A percentile compares a stretch with the other conserved stretches of the same genome.
Conservation (phyloP, 768 basidiomycete species). For the Suillus ampliporus region DNA sequence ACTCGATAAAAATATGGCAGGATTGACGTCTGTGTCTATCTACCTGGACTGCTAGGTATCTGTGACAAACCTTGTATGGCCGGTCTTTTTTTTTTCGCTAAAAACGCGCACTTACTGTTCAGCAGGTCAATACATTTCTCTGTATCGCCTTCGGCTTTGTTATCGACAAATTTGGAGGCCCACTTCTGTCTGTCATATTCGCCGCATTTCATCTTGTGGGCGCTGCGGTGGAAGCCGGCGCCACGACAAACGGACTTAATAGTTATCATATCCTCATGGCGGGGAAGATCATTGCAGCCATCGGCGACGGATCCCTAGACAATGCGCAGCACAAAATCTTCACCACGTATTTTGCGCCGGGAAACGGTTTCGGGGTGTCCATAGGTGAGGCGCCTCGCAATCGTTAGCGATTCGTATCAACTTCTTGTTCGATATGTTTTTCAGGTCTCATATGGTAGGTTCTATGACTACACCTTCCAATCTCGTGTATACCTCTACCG, state of each 20-base stretch:
- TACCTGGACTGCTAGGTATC: slow-evolving; percentile 30
- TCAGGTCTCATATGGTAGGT: slow-evolving; percentile 41
- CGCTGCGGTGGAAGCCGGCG: slow-evolving; percentile 43
- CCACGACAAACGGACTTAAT: slow-evolving; percentile 44
- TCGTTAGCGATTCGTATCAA: neutral
- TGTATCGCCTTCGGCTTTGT: slow-evolving; percentile 45
- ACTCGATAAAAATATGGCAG: neutral
- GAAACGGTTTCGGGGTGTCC: slow-evolving; percentile 46
- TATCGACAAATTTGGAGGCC: slow-evolving; percentile 49
- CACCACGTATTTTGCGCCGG: slow-evolving; percentile 49
- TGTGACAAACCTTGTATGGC: slow-evolving; percentile 42
- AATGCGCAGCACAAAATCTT: slow-evolving; percentile 51
- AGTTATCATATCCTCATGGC: slow-evolving; percentile 45
- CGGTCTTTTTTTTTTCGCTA: neutral
- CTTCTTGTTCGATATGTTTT: neutral
- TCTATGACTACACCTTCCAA: neutral
- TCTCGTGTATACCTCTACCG: neutral
- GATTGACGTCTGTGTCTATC: neutral
- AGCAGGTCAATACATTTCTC: slow-evolving; percentile 48
- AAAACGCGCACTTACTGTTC: neutral
- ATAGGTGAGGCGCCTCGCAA: slow-evolving; percentile 29
- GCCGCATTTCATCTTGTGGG: slow-evolving; percentile 44
- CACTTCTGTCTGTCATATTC: slow-evolving; percentile 43
- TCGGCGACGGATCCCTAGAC: slow-evolving; percentile 47
- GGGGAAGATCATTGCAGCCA: slow-evolving; percentile 47